Evolutionary conservation across 2,329 filamentous ascomycete species (phyloP), one percentile per base, ranked within the genome.

Genomic region (Alternaria conjuncta): DNA sequence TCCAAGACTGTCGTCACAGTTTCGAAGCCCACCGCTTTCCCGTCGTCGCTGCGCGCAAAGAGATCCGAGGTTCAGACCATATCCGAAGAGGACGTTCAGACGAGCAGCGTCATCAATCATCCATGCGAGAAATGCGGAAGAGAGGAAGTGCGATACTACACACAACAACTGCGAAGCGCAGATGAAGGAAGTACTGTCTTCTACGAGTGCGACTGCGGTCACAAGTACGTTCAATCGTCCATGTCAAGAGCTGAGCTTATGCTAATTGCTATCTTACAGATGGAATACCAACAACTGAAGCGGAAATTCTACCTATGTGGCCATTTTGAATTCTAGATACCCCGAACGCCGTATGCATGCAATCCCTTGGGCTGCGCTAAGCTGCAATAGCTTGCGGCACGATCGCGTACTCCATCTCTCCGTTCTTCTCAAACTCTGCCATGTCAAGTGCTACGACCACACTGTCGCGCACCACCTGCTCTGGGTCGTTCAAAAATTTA

Each of bases 151-250:
- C 91, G 89, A 72, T 98, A 90, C 79, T 92, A 93, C 54, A 91
- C 91, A 3, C 88, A 93, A 64, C 96, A 99, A 79, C 83, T 97
- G 74, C 90, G 95, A 72, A 90, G 94, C 84, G 96, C 95, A 58
- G 96, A 99, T 79, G 95, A 98, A 88, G 96, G 96, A 65, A 93
- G 91, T 69, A 97, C 95, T 1, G 88, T 97, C 58, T 96, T 97
- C 76, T 97, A 93, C 82, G 90, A 86, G 64, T 97, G 94, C 82
- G 89, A 94, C 61, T 97, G 94, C 78, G 92, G 93, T 63, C 85
- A 93, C 81, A 94, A 92, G 91, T 94, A 87, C 72, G 89, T 80
- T 45, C 47, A 36, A 47, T 15, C 55, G 43, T 21, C 12, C 45
- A 10, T 50, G 60, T 25, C 56, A 55, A 25, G 47, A 36, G 58